Evolutionary conservation across 306 rosid species (phyloP), one percentile per base, ranked within the genome.

Genomic region (Begonia peltatifolia): DNA sequence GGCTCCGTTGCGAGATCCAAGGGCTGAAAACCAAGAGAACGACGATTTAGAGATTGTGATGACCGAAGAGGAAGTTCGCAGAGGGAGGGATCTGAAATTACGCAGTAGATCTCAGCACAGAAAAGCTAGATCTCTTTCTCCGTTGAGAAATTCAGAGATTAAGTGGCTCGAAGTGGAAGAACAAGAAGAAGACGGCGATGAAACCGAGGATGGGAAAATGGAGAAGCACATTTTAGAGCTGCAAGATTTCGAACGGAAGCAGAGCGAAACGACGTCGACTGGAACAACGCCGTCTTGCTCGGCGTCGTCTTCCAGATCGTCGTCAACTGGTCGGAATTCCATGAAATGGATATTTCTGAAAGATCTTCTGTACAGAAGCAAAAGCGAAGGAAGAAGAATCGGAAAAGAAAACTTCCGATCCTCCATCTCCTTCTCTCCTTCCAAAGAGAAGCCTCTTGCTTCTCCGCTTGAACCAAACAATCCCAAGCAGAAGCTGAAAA

Each of bases 71-170:
- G 55, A 59, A 9, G 74, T 58, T 5, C 51, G 14, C 6, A 67
- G 88, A 56, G 88, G 88, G 9, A 80, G 87, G 64, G 88, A 84
- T 77, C 82, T 80, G 59, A 68, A 77, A 62, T 55, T 84, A 6
- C 65, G 88, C 7, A 66, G 68, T 43, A 75, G 70, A 58, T 75
- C 84, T 3, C 57, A 75, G 43, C 65, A 78, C 36, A 69, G 88
- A 20, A 73, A 81, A 73, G 79, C 88, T 67, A 80, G 94, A 77
- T 84, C 94, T 62, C 58, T 80, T 82, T 84, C 94, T 5, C 94
- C 88, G 14, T 61, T 84, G 11, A 73, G 88, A 22, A 75, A 59
- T 15, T 9, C 64, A 5, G 85, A 49, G 59, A 47, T 59, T 53
- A 51, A 71, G 42, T 80, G 88, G 88, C 46, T 52, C 10, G 83